Evolutionary conservation across 176 grass and related monocot species (phyloP), one percentile per base, ranked within the genome.

Genomic region (Zea luxurians): DNA sequence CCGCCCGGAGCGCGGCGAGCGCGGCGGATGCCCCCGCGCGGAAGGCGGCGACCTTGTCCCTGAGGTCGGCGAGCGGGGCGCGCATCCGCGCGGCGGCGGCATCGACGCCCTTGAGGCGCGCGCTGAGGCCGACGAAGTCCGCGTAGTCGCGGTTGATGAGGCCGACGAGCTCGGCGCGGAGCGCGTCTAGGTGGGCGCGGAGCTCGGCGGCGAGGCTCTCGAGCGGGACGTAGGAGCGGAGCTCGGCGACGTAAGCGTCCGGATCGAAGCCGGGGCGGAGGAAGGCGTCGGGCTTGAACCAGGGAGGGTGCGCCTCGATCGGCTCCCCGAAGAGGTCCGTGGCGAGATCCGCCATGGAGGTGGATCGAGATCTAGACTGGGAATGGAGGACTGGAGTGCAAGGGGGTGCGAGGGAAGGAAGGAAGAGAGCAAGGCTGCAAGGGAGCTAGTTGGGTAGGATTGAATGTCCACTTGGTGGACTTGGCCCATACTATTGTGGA

Each of bases 81-180:
- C 90, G 85, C 90, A 96, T 99, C 21, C 90, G 61, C 0, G 90
- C 57, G 2, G 90, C 92, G 6, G 96, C 88, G 17, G 90, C 83
- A 47, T 94, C 92, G 55, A 94, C 96, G 62, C 91, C 92, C 71
- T 89, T 87, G 43, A 99, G 92, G 16, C 96, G 86, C 16, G 89
- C 89, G 76, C 90, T 92, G 81, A 99, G 83, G 6, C 96, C 89
- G 17, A 99, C 90, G 75, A 99, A 99, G 83, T 99, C 92, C 0
- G 92, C 96, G 46, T 99, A 99, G 88, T 99, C 90, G 57, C 88
- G 89, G 80, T 99, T 99, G 75, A 99, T 92, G 76, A 99, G 96
- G 20, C 93, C 92, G 70, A 99, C 87, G 67, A 99, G 90, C 86
- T 99, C 92, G 67, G 92, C 84, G 42, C 91, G 87, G 71, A 99